Base-by-base conservation (phyloP, 129 eudicot species). In the Scalesia atractyloides region DNA sequence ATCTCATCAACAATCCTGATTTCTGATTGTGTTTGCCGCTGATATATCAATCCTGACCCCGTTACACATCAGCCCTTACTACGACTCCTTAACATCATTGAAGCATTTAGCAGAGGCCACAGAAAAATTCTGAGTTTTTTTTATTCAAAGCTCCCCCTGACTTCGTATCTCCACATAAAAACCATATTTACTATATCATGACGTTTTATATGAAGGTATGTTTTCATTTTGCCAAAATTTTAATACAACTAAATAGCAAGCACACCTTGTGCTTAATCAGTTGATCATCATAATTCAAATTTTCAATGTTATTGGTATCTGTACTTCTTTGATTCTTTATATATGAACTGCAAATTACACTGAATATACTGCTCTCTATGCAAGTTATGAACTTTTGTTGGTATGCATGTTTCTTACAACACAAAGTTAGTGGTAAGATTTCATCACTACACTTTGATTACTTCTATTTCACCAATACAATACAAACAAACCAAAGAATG, bases 381-480 rank as follows among this genome's bases (percentile, higher is more conserved):
- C 8, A 37, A 20, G 22, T 22, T 57, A 12, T 37, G 56, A 56
- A 36, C 56, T 12, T 34, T 13, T 57, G 18, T 5, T 56, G 66
- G 39, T 70, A 39, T 39, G 39, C 65, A 24, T 24, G 30, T 24
- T 24, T 36, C 76, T 73, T 69, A 80, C 86, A 83, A 84, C 83
- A 72, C 85, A 60, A 86, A 59, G 82, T 51, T 74, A 43, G 67
- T 82, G 94, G 96, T 92, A 84, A 37, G 60, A 59, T 24, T 57
- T 67, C 9, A 18, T 36, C 51, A 70, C 60, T 18, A 9, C 34
- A 5, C 70, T 60, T 34, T 70, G n/a, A 50, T 18, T 63, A 33
- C 33, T 30, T 77, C 13, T 51, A 22, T 22, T 44, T 34, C 22
- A 64, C 36, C 7, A 4, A 50, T 50, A n/a, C 22, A 51, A 51